Conservation (phyloP, 2,329 filamentous ascomycete species). For the Emergomyces pasteurianus region DNA sequence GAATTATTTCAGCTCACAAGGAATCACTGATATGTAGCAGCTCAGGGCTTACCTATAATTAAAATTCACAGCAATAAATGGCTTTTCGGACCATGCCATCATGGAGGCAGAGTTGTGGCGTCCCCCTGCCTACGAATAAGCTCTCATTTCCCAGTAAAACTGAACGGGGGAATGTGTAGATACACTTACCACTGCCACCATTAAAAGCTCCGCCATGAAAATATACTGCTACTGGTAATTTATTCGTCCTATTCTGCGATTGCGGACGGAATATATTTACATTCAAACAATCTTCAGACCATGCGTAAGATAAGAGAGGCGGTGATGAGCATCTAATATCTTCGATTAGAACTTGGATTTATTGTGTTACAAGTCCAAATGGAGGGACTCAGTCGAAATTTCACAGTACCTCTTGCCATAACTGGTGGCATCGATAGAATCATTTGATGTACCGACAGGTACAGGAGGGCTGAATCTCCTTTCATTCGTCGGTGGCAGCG, state of each 20-base stretch:
- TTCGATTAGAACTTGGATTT: neutral
- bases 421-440: constrained; percentile 24
- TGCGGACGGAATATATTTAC: constrained; percentile 29
- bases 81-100: constrained; percentile 41
- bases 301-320: constrained; percentile 20
- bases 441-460: constrained; percentile 15
- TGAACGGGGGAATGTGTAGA: neutral
- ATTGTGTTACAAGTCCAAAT: neutral
- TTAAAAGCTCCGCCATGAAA: constrained; percentile 32
- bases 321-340: constrained; percentile 8
- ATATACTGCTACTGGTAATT: constrained; percentile 31
- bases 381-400: neutral
- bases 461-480: constrained; percentile 34
- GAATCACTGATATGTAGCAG: neutral
- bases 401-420: constrained; percentile 18
- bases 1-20: neutral
- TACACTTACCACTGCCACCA: constrained; percentile 15
- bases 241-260: constrained; percentile 11
- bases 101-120: constrained; percentile 52
- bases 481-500: constrained; percentile 36
- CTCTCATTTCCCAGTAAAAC: neutral
- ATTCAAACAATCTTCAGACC: constrained; percentile 34
- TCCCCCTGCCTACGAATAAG: constrained; percentile 7
- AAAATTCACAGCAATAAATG: constrained; percentile 35
- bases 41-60: constrained; percentile 25